These are phyloP conservation scores for Aspergillus ustus DNA, from an alignment of 2,329 filamentous ascomycete genomes.

Conservation along the genomic window DNA sequence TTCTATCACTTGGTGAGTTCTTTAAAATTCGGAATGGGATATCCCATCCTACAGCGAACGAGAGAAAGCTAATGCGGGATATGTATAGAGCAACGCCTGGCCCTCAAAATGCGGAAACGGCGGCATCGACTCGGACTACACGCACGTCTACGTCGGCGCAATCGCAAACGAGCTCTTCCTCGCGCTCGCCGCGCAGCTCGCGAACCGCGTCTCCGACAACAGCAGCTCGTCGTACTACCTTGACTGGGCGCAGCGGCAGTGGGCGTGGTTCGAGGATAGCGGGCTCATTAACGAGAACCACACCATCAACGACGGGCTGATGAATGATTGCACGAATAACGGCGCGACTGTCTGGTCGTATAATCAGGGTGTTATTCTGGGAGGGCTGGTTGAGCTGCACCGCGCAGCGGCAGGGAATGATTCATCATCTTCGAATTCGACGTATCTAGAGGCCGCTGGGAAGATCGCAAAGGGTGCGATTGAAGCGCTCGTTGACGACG, in stretches of 20 bases:
- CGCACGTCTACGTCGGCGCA: constrained; percentile 54
- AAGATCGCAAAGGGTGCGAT: not conserved
- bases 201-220: constrained; percentile 50
- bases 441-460: not conserved
- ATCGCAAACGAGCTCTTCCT: constrained; percentile 64
- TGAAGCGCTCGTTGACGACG: not conserved
- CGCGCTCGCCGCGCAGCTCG: constrained; percentile 59
- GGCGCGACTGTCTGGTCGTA: constrained; percentile 55
- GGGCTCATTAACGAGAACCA: constrained; percentile 54
- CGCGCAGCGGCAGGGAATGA: not conserved
- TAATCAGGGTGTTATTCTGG: constrained; percentile 66
- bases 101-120: constrained; percentile 50
- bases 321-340: constrained; percentile 54
- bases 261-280: constrained; percentile 56
- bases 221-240: constrained; percentile 50
- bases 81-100: constrained; percentile 41
- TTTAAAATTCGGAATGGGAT: not conserved
- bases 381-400: constrained; percentile 60
- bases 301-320: constrained; percentile 60
- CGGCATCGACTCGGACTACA: constrained; percentile 55
- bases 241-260: constrained; percentile 52
- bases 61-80: not conserved
- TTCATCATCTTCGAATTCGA: not conserved
- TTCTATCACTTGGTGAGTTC: constrained; percentile 51
- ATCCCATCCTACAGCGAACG: not conserved